Conservation (phyloP, 176 grass and related monocot species). For the Avena sativa region DNA sequence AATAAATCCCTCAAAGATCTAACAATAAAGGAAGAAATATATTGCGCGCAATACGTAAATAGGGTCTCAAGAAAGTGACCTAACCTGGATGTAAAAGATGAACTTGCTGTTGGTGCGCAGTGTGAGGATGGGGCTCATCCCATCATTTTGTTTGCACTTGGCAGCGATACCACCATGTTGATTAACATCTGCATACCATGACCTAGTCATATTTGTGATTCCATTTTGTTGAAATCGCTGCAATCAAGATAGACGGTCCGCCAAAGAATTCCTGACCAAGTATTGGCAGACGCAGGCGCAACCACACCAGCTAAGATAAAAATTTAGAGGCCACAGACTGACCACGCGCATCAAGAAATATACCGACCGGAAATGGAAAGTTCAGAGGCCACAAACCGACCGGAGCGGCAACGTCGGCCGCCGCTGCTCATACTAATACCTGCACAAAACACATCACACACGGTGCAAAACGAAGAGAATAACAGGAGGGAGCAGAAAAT, state of each 20-base stretch:
- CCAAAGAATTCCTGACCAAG: too few relatives aligned
- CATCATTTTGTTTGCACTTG: constrained; percentile 48
- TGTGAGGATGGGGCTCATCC: constrained; percentile 86
- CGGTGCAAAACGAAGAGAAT: too few relatives aligned
- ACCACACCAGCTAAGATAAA: too few relatives aligned
- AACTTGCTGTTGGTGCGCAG: constrained; percentile 97
- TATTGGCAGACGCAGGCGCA: too few relatives aligned
- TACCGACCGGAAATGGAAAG: too few relatives aligned
- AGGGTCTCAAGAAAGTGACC: constrained; percentile 72
- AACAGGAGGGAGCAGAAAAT: too few relatives aligned
- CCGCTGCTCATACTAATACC: too few relatives aligned
- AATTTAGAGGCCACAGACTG: too few relatives aligned
- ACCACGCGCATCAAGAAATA: too few relatives aligned
- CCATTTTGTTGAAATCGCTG: neutral
- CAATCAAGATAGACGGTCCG: neutral
- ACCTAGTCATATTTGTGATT: constrained; percentile 22
- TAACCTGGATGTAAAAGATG: constrained; percentile 75
- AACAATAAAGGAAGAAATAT: neutral
- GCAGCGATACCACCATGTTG: constrained; percentile 97
- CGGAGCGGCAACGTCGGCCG: too few relatives aligned
- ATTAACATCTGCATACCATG: constrained; percentile 73
- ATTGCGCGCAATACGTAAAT: constrained; percentile 53
- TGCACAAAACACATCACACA: too few relatives aligned
- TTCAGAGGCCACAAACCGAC: too few relatives aligned
- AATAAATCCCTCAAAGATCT: neutral